Percentiles rank a stretch among this genome's conserved stretches.
These are phyloP conservation scores for Eucalyptus polybractea DNA, from an alignment of 345 rosid species.

Conservation along the genomic window DNA sequence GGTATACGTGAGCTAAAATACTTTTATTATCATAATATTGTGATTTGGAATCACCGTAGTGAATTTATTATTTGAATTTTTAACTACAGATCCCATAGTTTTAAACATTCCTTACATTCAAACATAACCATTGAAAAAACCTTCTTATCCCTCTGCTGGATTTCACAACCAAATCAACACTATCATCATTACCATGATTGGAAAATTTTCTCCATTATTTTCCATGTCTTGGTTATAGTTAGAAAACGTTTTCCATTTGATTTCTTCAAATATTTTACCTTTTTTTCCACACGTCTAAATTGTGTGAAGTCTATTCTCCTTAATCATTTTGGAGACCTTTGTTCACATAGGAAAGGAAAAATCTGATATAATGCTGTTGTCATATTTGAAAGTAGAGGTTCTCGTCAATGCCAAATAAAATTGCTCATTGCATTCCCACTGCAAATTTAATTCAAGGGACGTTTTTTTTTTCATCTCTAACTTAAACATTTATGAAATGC, in stretches of 20 bases:
- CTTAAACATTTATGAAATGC: neutral
- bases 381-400: neutral
- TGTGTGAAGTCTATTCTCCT: neutral
- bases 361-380: neutral
- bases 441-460: neutral
- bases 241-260: neutral
- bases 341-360: neutral
- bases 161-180: neutral
- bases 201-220: neutral
- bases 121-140: neutral
- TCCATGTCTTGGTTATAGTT: neutral
- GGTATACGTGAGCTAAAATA: neutral
- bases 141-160: neutral
- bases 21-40: neutral
- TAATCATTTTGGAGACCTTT: too few species aligned
- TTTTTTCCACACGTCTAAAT: neutral
- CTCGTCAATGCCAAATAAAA: neutral
- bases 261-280: neutral
- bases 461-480: neutral
- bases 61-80: neutral
- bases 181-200: neutral
- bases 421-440: neutral
- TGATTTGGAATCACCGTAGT: too few species aligned
- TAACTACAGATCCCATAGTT: too few species aligned
- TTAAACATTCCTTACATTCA: neutral